Conservation (phyloP, 148 eudicot genomes). For the Rhododendron williamsianum region DNA sequence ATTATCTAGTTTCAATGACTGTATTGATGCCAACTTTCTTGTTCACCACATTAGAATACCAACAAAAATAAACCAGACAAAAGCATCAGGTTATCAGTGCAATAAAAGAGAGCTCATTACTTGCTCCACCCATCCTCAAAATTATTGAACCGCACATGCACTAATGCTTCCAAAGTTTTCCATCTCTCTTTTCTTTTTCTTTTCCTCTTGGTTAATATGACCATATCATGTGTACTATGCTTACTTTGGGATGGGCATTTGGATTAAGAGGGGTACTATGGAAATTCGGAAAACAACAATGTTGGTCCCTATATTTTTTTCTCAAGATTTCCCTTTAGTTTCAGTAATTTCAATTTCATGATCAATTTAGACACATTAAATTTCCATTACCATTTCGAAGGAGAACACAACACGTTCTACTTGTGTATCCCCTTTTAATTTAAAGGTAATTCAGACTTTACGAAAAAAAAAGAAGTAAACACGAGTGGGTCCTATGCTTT, state of each 20-base stretch:
- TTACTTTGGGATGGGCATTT: constrained; percentile 1
- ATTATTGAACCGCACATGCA: constrained; percentile 19
- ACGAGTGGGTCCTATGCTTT: not conserved
- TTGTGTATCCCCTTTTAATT: not conserved
- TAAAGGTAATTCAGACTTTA: not conserved
- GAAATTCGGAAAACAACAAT: not conserved
- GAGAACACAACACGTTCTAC: not conserved
- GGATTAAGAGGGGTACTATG: not conserved
- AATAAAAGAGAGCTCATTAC: constrained; percentile 18
- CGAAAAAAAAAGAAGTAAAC: not conserved
- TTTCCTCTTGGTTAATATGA: not conserved
- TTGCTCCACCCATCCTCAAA: constrained; percentile 20
- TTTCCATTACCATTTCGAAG: not conserved
- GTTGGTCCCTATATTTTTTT: not conserved
- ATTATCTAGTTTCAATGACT: constrained; percentile 8
- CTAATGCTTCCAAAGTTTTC: constrained; percentile 10
- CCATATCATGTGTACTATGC: not conserved
- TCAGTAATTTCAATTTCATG: not conserved
- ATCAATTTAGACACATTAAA: not conserved
- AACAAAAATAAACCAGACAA: constrained; percentile 22
- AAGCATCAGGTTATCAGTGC: constrained; percentile 15
- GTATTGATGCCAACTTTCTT: constrained; percentile 13
- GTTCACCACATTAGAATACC: not conserved
- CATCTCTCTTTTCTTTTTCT: not conserved
- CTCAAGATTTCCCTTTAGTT: not conserved